Conservation (phyloP, 2,329 filamentous ascomycete species). For the Sphaceloma murrayae region DNA sequence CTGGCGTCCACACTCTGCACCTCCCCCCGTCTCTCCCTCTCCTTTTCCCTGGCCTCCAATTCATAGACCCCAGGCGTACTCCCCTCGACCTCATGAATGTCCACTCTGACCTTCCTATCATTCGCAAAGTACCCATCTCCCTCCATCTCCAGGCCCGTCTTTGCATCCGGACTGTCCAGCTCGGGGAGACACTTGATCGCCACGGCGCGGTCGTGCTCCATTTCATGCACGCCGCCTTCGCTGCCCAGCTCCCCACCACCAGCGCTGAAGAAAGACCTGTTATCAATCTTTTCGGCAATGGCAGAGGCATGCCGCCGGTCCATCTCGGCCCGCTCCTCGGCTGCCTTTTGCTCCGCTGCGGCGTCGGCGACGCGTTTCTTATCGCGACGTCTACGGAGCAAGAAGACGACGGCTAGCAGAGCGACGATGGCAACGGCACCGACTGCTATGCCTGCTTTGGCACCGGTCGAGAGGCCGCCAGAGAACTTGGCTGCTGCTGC, state of each 20-base stretch:
- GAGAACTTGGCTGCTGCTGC: conserved; percentile 15
- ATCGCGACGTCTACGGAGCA: conserved; percentile 23
- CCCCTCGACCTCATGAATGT: conserved; percentile 23
- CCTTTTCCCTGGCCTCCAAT: conserved; percentile 18
- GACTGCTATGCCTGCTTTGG: conserved; percentile 29
- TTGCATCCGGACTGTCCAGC: conserved; percentile 27
- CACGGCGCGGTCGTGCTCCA: conserved; percentile 23
- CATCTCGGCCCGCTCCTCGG: conserved; percentile 14
- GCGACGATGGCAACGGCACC: conserved; percentile 25
- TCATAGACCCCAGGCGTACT: conserved; percentile 23
- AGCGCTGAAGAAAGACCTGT: too few relatives aligned
- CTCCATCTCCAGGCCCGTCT: conserved; percentile 28
- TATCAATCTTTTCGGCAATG: background rate
- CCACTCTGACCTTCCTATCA: conserved; percentile 17
- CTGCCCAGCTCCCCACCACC: conserved; percentile 29
- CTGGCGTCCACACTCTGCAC: too few relatives aligned
- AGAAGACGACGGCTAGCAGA: conserved; percentile 23
- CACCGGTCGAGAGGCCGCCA: conserved; percentile 24
- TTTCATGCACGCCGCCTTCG: conserved; percentile 27
- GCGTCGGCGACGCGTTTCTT: conserved; percentile 27
- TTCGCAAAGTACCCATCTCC: conserved; percentile 20
- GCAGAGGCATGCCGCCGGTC: conserved; percentile 17
- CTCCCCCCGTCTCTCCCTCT: conserved; percentile 10
- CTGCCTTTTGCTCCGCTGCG: conserved; percentile 19
- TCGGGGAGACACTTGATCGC: conserved; percentile 28